Evolutionary conservation across 2,329 filamentous ascomycete genomes (phyloP), one percentile per base, ranked within the genome.

Genomic region (Ascochyta clinopodiicola): DNA sequence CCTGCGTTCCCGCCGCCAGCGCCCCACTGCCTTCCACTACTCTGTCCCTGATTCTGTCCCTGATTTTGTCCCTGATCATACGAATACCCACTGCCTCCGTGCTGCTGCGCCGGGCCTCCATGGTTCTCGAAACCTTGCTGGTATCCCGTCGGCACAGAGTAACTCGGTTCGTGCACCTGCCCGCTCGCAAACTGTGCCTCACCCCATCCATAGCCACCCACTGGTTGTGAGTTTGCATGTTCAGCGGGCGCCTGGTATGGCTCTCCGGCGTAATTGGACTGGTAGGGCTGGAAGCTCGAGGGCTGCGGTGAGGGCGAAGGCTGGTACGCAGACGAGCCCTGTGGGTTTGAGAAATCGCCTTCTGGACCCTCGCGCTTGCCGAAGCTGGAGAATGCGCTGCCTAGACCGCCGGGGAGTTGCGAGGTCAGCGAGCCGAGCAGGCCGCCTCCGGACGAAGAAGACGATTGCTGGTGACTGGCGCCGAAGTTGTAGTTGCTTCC

Each of bases 81-180:
- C 8, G 49, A 58, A 57, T 70, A 70, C 2, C 62, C 61, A 21
- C 64, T 62, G 1, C 56, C 62, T 13, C 64, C 62, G 36, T 59
- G 57, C 19, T 63, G 40, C 24, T 53, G 39, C 31, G 31, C 29
- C 13, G 52, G 52, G 17, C 51, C 51, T 17, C 49, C 52, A 48
- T 71, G 69, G 21, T 65, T 67, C 61, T 75, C 73, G 46, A 72
- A 74, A 0, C 73, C 73, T 50, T 75, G 73, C 57, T 75, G 72
- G 59, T 75, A 75, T 15, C 67, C 66, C 34, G 71, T 75, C 2
- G 71, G 72, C 15, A 75, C 57, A 9, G 64, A 64, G 50, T 73
- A 74, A 22, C 66, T 66, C 8, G 71, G 71, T 44, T 74, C 71
- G 6, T 57, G 63, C 9, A 72, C 71, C 38, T 71, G 64, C 3